Evolutionary conservation across 2,329 filamentous ascomycete species (phyloP).

Genomic region (Aspergillus latus): DNA sequence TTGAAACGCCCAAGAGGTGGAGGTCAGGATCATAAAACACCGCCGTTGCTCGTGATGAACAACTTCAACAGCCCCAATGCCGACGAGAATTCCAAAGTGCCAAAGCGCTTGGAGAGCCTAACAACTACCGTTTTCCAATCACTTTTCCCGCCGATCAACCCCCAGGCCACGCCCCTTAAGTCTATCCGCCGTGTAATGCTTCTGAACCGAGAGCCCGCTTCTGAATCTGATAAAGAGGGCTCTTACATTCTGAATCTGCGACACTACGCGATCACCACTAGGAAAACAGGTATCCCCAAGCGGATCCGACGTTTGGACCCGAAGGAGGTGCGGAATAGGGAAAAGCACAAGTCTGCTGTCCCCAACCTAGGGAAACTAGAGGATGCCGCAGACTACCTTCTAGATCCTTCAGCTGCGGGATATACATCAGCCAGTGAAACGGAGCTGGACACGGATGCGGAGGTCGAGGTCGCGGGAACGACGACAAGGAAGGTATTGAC

Average conservation of each 20-base stretch:
- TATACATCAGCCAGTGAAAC: slow-evolving; percentile 94
- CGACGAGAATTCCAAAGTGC: slow-evolving; percentile 64
- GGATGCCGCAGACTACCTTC: slow-evolving; percentile 92
- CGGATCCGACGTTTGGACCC: slow-evolving; percentile 80
- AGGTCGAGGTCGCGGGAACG: slow-evolving; percentile 76
- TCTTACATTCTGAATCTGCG: slow-evolving; percentile 82
- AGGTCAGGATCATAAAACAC: slow-evolving; percentile 80
- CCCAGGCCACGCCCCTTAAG: slow-evolving; percentile 81
- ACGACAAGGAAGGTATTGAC: slow-evolving; percentile 55
- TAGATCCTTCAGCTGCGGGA: slow-evolving; percentile 73
- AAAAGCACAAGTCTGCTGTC: slow-evolving; percentile 65
- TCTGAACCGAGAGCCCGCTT: slow-evolving; percentile 71
- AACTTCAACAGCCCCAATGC: slow-evolving; percentile 73
- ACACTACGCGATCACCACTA: slow-evolving; percentile 94
- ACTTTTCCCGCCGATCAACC: slow-evolving; percentile 92
- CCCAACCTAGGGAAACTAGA: slow-evolving; percentile 89
- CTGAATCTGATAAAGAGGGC: slow-evolving; percentile 52
- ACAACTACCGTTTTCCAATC: slow-evolving; percentile 94
- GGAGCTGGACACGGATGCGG: slow-evolving; percentile 89
- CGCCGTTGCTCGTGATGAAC: slow-evolving; percentile 96
- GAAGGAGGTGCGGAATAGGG: slow-evolving; percentile 73
- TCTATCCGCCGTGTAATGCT: slow-evolving; percentile 91
- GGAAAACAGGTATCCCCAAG: slow-evolving; percentile 78
- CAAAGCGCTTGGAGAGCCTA: slow-evolving; percentile 89
- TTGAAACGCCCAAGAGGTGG: slow-evolving; percentile 79